A percentile compares a stretch with the other conserved stretches of the same genome.
phyloP scores from a whole-genome alignment of 176 grass and related monocot species.

The Pharus latifolius region DNA sequence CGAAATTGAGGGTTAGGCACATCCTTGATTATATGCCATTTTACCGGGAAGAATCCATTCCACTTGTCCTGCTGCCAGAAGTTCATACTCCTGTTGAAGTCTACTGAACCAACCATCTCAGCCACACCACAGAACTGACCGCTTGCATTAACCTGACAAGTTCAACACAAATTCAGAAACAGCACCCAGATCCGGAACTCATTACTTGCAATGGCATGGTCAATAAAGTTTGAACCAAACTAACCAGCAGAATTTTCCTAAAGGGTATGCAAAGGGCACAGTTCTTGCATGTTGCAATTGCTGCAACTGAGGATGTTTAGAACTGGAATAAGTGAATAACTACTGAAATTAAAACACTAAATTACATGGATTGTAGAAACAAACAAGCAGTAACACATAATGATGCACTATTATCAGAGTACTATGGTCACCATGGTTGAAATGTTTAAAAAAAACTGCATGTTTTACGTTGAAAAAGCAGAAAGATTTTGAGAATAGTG shows the following conservation, averaged over 20 bases:
- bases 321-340: not conserved
- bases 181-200: not conserved
- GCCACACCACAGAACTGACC: constrained; percentile 92
- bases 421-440: not conserved
- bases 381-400: not conserved
- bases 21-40: constrained; percentile 97
- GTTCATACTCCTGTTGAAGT: constrained; percentile 78
- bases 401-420: not conserved
- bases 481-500: not conserved
- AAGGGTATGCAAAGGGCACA: not conserved
- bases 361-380: not conserved
- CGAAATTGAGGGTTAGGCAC: constrained; percentile 89
- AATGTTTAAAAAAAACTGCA: too few relatives aligned
- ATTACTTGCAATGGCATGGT: not conserved
- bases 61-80: constrained; percentile 99
- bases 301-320: not conserved
- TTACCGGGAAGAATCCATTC: constrained; percentile 83
- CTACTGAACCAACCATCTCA: constrained; percentile 81
- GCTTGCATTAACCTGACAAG: constrained; percentile 82
- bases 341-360: not conserved
- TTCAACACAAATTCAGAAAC: not conserved
- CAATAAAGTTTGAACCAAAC: not conserved
- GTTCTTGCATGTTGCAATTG: not conserved
- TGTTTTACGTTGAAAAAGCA: not conserved
- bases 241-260: not conserved